A percentile compares a stretch with the other conserved stretches of the same genome.
phyloP scores from a whole-genome alignment of 2,329 filamentous ascomycete species.

The Ceratocystis eucalypticola region DNA sequence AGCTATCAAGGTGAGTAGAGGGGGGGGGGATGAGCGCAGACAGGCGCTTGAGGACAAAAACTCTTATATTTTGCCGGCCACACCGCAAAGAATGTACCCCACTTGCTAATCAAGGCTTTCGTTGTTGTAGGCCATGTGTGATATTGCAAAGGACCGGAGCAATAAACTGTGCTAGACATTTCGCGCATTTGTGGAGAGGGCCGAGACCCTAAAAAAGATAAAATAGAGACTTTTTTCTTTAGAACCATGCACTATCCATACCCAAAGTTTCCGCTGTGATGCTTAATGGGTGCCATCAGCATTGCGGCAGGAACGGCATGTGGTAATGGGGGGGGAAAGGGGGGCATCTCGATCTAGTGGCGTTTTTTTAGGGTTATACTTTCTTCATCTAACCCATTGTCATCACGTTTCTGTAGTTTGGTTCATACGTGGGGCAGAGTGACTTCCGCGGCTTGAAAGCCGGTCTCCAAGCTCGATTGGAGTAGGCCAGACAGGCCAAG shows the following conservation, averaged over 20 bases:
- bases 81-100: too few species aligned
- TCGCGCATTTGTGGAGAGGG: not conserved
- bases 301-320: not conserved
- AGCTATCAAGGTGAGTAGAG: slow-evolving; percentile 52
- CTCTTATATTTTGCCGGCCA: slow-evolving; percentile 1
- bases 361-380: not conserved
- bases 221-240: not conserved
- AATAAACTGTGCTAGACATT: slow-evolving; percentile 38
- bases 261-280: not conserved
- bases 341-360: not conserved
- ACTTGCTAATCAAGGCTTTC: slow-evolving; percentile 20
- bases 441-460: too few species aligned
- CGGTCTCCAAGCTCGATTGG: too few species aligned
- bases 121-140: slow-evolving; percentile 62
- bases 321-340: not conserved
- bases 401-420: too few species aligned
- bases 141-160: slow-evolving; percentile 72
- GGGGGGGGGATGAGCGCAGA: not conserved
- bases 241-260: not conserved
- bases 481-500: too few species aligned
- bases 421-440: too few species aligned
- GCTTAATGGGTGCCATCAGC: not conserved
- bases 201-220: not conserved
- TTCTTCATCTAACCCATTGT: not conserved
- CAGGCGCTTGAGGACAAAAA: not conserved